Conservation (phyloP, 768 basidiomycete genomes). For the Phanerochaete sordida region DNA sequence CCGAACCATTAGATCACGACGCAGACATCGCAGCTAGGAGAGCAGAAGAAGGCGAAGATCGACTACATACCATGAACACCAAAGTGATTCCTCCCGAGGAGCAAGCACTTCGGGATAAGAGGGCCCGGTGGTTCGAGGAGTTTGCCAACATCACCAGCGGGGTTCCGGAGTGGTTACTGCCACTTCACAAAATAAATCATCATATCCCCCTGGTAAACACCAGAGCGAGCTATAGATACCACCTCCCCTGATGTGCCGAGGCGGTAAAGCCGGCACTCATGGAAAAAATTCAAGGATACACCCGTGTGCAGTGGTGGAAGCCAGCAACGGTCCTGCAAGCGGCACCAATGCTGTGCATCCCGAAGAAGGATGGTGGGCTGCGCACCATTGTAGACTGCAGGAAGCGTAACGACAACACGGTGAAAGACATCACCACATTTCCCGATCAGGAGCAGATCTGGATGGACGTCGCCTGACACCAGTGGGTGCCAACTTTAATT, state of each 20-base stretch:
- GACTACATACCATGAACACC: no score
- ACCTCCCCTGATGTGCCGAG: constrained; percentile 30
- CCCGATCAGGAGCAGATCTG: constrained; percentile 39
- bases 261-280: constrained; percentile 25
- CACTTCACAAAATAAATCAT: no score
- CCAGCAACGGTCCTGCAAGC: constrained; percentile 14
- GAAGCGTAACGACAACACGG: constrained; percentile 38
- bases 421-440: constrained; percentile 36
- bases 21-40: no score
- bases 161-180: not conserved
- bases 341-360: constrained; percentile 30
- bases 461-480: constrained; percentile 30
- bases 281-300: constrained; percentile 31
- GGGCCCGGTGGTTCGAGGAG: not conserved
- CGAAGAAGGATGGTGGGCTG: constrained; percentile 29
- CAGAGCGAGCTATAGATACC: constrained; percentile 23
- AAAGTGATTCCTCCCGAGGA: no score
- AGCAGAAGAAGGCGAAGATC: no score
- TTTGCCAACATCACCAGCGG: not conserved
- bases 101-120: no score
- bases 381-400: constrained; percentile 32
- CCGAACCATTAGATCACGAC: no score
- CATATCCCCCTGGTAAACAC: no score
- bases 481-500: no score
- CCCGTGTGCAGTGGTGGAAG: constrained; percentile 33